Evolutionary conservation across 2,329 filamentous ascomycete genomes (phyloP).

Genomic region (Sporothrix phasma): DNA sequence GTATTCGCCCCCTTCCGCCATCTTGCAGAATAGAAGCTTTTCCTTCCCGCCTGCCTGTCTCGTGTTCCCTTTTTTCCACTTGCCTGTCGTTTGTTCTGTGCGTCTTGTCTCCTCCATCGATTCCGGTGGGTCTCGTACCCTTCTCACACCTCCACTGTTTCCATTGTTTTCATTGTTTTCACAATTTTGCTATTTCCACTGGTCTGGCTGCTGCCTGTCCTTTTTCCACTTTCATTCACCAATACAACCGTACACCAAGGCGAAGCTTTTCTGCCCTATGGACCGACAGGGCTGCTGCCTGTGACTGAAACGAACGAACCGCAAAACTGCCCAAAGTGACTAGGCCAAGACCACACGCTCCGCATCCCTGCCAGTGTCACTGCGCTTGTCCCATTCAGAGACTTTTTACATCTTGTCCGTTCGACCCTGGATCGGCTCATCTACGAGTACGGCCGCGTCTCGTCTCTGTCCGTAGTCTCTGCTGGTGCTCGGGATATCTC

Average conservation of each 20-base stretch:
- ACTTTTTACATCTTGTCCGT: not conserved
- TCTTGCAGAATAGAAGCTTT: not conserved
- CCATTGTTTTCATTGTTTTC: too few species aligned
- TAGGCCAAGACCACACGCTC: not conserved
- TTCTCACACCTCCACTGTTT: too few species aligned
- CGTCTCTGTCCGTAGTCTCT: not conserved
- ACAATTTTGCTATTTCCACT: too few species aligned
- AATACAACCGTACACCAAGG: not conserved
- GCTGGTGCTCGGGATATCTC: too few species aligned
- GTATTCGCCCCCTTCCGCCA: not conserved
- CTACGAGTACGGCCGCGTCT: too few species aligned
- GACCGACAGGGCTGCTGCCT: not conserved
- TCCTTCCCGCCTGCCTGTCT: not conserved
- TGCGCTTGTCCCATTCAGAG: not conserved
- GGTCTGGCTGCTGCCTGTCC: not conserved
- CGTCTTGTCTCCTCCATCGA: not conserved
- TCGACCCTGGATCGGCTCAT: not conserved
- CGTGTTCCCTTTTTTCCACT: not conserved
- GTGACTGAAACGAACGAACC: not conserved
- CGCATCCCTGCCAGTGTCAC: not conserved
- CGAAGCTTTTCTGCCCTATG: constrained; percentile 7
- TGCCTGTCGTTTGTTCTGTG: not conserved
- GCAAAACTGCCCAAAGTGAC: not conserved
- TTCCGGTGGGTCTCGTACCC: not conserved
- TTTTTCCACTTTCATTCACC: not conserved